Evolutionary conservation across 495 filamentous ascomycete genomes (phyloP).

Genomic region (Letharia lupina): DNA sequence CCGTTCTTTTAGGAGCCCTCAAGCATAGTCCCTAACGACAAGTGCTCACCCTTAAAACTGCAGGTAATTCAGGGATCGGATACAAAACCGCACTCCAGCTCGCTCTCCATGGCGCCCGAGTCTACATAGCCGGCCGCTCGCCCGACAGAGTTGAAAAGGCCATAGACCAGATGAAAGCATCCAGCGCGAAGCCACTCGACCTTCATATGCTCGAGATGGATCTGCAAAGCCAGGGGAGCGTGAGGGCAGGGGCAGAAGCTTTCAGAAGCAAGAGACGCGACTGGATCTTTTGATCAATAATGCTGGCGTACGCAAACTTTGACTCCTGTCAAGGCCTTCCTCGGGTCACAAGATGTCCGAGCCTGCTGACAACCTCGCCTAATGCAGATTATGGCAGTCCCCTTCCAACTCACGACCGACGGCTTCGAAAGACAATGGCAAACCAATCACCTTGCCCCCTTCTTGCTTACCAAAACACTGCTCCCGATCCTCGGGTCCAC

Average conservation of each 20-base stretch:
- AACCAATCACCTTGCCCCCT: conserved; percentile 41
- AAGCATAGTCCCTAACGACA: background rate
- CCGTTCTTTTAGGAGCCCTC: background rate
- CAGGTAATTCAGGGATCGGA: conserved; percentile 18
- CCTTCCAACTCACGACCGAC: conserved; percentile 28
- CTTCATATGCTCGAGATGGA: conserved; percentile 36
- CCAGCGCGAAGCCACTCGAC: conserved; percentile 28
- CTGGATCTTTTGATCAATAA: conserved; percentile 53
- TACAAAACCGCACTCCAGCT: conserved; percentile 35
- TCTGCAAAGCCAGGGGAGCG: conserved; percentile 32
- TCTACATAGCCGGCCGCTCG: conserved; percentile 37
- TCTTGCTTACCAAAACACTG: conserved; percentile 34
- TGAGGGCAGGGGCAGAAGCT: conserved; percentile 27
- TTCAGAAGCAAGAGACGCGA: conserved; percentile 22
- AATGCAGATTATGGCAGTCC: conserved; percentile 42
- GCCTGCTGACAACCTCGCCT: conserved; percentile 24
- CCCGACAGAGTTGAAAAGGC: conserved; percentile 31
- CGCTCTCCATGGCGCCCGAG: conserved; percentile 34
- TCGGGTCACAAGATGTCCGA: background rate
- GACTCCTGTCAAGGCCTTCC: background rate
- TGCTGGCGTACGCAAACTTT: conserved; percentile 34
- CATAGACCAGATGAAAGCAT: conserved; percentile 33
- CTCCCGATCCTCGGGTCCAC: conserved; percentile 27
- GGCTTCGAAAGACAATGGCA: conserved; percentile 32
- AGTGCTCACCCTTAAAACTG: background rate